These are phyloP conservation scores for Hydnum rufescens DNA, from an alignment of 768 basidiomycete species.

Conservation along the genomic window DNA sequence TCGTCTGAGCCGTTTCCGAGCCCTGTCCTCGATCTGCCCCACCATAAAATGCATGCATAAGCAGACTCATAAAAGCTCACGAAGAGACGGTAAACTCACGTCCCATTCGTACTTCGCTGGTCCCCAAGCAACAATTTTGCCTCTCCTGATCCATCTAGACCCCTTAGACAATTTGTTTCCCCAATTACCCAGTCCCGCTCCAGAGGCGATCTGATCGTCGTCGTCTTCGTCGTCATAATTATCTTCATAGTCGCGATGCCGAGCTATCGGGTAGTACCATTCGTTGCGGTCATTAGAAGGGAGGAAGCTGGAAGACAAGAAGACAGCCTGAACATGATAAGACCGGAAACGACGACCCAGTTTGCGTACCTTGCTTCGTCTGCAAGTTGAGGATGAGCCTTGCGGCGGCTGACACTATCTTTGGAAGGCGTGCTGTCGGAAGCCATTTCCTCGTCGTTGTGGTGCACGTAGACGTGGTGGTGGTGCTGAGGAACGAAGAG, in stretches of 20 bases:
- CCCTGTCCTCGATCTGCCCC: slow-evolving; percentile 55
- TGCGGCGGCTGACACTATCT: too few relatives aligned
- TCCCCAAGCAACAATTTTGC: slow-evolving; percentile 71
- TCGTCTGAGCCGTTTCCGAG: slow-evolving; percentile 56
- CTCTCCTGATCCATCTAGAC: slow-evolving; percentile 64
- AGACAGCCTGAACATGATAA: too few relatives aligned
- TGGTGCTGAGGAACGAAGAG: too few relatives aligned
- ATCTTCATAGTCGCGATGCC: slow-evolving; percentile 4
- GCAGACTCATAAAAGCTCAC: not conserved
- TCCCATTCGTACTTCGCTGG: slow-evolving; percentile 75
- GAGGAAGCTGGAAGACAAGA: slow-evolving; percentile 5
- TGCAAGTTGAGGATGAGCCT: not conserved
- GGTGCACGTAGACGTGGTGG: too few relatives aligned
- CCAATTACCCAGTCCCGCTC: slow-evolving; percentile 43
- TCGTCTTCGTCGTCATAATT: slow-evolving; percentile 2
- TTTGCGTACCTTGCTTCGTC: not conserved
- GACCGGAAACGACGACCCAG: too few relatives aligned
- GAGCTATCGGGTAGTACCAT: slow-evolving; percentile 69
- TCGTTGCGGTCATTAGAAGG: slow-evolving; percentile 46
- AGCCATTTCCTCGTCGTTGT: too few relatives aligned
- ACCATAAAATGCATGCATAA: not conserved
- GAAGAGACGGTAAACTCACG: slow-evolving; percentile 22
- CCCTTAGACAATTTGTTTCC: slow-evolving; percentile 56
- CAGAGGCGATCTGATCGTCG: slow-evolving; percentile 6
- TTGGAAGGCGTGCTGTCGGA: too few relatives aligned